phyloP scores from a whole-genome alignment of 2,329 filamentous ascomycete species.

The Tolypocladium tundrense region DNA sequence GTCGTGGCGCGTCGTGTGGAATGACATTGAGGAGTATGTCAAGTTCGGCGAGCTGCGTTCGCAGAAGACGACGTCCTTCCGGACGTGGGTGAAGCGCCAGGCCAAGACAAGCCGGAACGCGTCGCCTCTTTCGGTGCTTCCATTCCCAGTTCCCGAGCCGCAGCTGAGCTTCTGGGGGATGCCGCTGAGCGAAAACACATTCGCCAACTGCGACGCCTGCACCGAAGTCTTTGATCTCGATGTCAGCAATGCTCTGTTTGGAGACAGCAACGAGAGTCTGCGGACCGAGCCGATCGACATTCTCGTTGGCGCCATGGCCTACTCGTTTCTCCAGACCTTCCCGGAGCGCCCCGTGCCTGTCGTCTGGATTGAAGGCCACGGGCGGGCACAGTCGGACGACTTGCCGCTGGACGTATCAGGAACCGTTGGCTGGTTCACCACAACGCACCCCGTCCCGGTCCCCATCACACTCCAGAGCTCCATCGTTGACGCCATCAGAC shows the following conservation, averaged over 20 bases:
- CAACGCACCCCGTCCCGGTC: conserved; percentile 22
- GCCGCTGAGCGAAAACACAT: conserved; percentile 3
- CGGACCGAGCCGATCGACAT: conserved; percentile 27
- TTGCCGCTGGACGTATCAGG: conserved; percentile 21
- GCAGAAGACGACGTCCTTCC: conserved; percentile 18
- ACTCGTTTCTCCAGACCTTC: conserved; percentile 25
- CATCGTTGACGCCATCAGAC: conserved; percentile 7
- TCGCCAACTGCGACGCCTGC: conserved; percentile 1
- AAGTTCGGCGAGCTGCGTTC: conserved; percentile 1
- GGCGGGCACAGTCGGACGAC: conserved; percentile 19
- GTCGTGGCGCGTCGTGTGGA: conserved; percentile 30
- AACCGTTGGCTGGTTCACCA: conserved; percentile 37
- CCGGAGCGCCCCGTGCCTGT: conserved; percentile 19
- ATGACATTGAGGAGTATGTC: conserved; percentile 8
- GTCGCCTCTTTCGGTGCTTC: conserved; percentile 2
- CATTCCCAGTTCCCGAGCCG: conserved; percentile 4
- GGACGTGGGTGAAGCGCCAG: conserved; percentile 18
- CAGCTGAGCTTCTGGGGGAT: conserved; percentile 10
- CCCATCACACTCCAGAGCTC: conserved; percentile 1
- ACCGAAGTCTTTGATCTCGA: conserved; percentile 5
- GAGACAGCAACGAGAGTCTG: conserved; percentile 17
- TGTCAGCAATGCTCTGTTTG: conserved; percentile 6
- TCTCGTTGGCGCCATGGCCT: conserved; percentile 20
- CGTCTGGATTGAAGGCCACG: conserved; percentile 31
- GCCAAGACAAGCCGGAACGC: background rate